These are phyloP conservation scores for Tetratostichococcus sp. DNA, from an alignment of 139 green algal genomes.

Conservation along the genomic window DNA sequence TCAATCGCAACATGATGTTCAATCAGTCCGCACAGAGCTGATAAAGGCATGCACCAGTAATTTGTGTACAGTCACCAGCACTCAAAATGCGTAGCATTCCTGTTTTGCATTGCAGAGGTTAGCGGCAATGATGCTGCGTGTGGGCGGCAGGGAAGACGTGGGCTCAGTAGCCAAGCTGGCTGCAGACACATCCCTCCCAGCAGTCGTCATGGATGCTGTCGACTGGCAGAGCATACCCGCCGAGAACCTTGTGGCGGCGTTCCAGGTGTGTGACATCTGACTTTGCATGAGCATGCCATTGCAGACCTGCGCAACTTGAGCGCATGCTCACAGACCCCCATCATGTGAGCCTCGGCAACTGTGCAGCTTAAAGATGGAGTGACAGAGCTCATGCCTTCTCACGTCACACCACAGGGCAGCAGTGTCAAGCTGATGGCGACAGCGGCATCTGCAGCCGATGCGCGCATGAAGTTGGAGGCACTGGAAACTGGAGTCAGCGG, in stretches of 20 bases:
- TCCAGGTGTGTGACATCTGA: constrained; percentile 34
- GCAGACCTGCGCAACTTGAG: no score
- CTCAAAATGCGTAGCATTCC: no score
- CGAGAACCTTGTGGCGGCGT: constrained; percentile 87
- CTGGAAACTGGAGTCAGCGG: constrained; percentile 76
- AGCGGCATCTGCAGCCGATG: constrained; percentile 40
- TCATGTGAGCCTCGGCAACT: no score
- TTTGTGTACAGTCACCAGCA: no score
- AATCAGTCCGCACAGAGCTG: no score
- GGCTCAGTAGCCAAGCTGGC: background rate
- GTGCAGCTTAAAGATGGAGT: no score
- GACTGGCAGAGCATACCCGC: constrained; percentile 86
- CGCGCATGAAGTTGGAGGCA: constrained; percentile 64
- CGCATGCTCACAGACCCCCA: no score
- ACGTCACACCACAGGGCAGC: constrained; percentile 4
- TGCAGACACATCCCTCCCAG: background rate
- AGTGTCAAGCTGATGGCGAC: constrained; percentile 52
- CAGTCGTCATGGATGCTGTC: constrained; percentile 38
- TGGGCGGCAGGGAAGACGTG: background rate
- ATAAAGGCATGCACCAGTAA: no score
- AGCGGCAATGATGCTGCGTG: background rate
- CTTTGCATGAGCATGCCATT: no score
- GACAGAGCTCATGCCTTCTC: no score
- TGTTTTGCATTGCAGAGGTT: background rate
- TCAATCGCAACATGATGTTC: no score